A percentile compares a stretch with the other conserved stretches of the same genome.
These are phyloP conservation scores for Pharnaceum exiguum DNA, from an alignment of 148 eudicot genomes.

Conservation along the genomic window DNA sequence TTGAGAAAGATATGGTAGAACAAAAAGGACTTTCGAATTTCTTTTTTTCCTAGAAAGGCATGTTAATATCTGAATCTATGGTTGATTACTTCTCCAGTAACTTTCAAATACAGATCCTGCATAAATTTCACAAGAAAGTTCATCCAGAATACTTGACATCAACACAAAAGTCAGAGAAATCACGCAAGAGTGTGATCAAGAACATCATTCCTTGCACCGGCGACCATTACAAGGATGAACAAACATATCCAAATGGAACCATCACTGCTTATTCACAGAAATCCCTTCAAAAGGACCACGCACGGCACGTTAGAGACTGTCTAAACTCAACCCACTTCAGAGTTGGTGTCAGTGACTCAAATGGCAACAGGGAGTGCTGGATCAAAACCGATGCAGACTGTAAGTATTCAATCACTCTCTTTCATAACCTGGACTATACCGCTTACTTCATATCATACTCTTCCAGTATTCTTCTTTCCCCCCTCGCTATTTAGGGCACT, in stretches of 20 bases:
- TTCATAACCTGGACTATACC: neutral
- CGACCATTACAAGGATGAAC: constrained; percentile 30
- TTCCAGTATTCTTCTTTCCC: too few species aligned
- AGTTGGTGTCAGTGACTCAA: constrained; percentile 26
- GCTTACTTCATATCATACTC: neutral
- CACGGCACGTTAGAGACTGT: constrained; percentile 28
- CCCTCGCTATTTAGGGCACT: too few species aligned
- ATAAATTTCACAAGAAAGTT: constrained; percentile 74
- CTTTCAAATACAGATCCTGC: constrained; percentile 47
- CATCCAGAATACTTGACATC: constrained; percentile 62
- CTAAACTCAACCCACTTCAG: constrained; percentile 27
- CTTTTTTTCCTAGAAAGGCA: too few species aligned
- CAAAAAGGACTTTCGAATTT: too few species aligned
- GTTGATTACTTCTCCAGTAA: neutral
- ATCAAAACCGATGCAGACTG: constrained; percentile 80
- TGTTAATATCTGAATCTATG: too few species aligned
- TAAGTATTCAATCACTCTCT: constrained; percentile 30
- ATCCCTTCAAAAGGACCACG: constrained; percentile 26
- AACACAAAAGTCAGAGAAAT: constrained; percentile 29
- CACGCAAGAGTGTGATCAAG: constrained; percentile 29
- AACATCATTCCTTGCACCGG: constrained; percentile 24
- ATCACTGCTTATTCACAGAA: constrained; percentile 29
- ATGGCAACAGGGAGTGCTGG: constrained; percentile 63
- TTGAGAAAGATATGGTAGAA: too few species aligned
- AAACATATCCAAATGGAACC: constrained; percentile 28